Base-by-base conservation (phyloP, 495 filamentous ascomycete genomes). In the Xylaria intraflava region DNA sequence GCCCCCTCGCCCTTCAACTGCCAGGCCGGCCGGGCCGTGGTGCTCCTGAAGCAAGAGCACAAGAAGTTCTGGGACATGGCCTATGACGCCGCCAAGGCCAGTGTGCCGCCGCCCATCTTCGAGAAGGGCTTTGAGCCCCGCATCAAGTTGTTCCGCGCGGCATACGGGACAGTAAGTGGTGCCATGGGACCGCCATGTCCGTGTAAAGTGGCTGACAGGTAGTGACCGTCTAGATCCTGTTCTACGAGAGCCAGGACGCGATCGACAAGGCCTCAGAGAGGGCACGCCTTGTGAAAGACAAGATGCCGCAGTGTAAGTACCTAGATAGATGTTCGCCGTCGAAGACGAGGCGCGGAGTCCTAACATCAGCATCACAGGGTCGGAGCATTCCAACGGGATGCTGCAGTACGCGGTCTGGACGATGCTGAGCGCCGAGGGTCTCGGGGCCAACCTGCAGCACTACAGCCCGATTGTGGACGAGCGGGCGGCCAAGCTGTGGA, bases 361-460 rank as follows among this genome's bases (percentile, higher is more conserved):
- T 44, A 44, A 44, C 41, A 4, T n/a, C 9, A 7, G 7, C 23
- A 22, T 6, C 12, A 24, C 46, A 48, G 46, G 75, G 74, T 70
- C 70, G 53, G 67, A 76, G 47, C 76, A 82, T 60, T 72, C 75
- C 24, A 71, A 65, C 44, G 80, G 69, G 51, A 83, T 83, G 76
- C 69, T 76, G 58, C 78, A 82, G 57, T 77, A 67, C 65, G 62
- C 68, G 12, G 55, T 77, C 9, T 84, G 79, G 80, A 77, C 74
- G 0, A 70, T 73, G 0, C 65, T 84, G 6, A 72, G 78, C 53
- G 63, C 66, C 17, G 78, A 82, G 62, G 80, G 80, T n/a, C 62
- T 82, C n/a, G 80, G 78, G 11, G 70, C 65, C 48, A 82, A 74
- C 53, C 64, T 84, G 26, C 80, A 83, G 61, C 80, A 82, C 55